A percentile compares a stretch with the other conserved stretches of the same genome.
Evolutionary conservation across 108 stramenopile genomes (phyloP).

Genomic region (Pseudonitzschia pungens): DNA sequence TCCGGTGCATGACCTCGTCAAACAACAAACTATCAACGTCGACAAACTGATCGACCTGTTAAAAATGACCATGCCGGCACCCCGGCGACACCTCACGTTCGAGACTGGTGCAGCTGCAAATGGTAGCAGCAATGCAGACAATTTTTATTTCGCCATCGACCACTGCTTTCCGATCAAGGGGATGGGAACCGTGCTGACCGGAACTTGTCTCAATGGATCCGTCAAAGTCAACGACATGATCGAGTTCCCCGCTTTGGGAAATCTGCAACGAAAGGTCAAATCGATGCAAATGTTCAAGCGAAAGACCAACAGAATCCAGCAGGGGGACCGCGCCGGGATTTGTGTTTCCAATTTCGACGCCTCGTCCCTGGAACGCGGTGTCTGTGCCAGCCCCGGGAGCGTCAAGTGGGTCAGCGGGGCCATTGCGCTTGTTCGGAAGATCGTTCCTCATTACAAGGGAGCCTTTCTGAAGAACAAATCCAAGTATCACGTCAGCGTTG

Average conservation of each 20-base stretch:
- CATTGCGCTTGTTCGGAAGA: constrained; percentile 89
- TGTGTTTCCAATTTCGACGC: constrained; percentile 93
- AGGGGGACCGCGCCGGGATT: constrained; percentile 97
- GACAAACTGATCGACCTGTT: constrained; percentile 64
- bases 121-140: constrained; percentile 32
- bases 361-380: constrained; percentile 89
- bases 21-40: constrained; percentile 61
- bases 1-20: constrained; percentile 3
- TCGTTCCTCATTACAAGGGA: constrained; percentile 65
- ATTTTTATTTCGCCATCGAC: constrained; percentile 89
- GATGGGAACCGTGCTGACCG: constrained; percentile 97
- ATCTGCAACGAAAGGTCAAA: constrained; percentile 88
- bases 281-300: constrained; percentile 97
- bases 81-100: constrained; percentile 39
- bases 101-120: constrained; percentile 1
- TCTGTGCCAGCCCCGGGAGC: constrained; percentile 84
- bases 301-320: constrained; percentile 64
- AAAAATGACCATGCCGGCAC: constrained; percentile 60
- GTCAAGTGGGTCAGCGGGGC: constrained; percentile 76
- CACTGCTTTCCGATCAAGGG: constrained; percentile 97
- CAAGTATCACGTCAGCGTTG: constrained; percentile 93
- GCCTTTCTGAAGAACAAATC: constrained; percentile 48
- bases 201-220: constrained; percentile 87
- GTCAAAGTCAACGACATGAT: constrained; percentile 86
- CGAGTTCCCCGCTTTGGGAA: constrained; percentile 87